Conservation (phyloP, 371 early-diverging fungal species). For the Entomophthora muscae region DNA sequence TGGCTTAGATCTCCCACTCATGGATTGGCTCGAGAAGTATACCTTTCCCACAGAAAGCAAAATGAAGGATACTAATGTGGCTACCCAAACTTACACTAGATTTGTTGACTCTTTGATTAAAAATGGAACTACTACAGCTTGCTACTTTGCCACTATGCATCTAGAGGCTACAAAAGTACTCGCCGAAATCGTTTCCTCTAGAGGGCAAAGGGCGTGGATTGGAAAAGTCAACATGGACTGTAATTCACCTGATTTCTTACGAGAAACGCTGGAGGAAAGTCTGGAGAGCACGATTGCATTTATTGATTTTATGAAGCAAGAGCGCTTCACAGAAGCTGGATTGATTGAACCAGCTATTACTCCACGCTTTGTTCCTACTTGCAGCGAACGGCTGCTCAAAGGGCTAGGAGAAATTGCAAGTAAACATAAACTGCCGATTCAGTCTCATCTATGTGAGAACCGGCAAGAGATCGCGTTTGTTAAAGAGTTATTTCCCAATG, state of each 20-base stretch:
- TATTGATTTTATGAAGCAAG: constrained; percentile 28
- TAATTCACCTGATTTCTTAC: constrained; percentile 55
- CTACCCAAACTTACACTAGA: constrained; percentile 35
- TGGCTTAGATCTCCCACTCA: constrained; percentile 74
- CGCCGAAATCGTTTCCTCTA: constrained; percentile 37
- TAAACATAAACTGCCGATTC: constrained; percentile 45
- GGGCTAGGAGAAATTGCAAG: constrained; percentile 50
- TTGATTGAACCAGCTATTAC: constrained; percentile 61
- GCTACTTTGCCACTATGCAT: constrained; percentile 84
- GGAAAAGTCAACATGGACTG: constrained; percentile 93
- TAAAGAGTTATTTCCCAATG: constrained; percentile 43
- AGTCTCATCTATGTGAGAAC: constrained; percentile 77
- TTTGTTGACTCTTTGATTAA: constrained; percentile 47
- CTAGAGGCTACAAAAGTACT: constrained; percentile 44
- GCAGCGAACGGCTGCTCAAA: constrained; percentile 42
- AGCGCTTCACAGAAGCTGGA: constrained; percentile 4
- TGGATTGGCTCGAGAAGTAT: constrained; percentile 71
- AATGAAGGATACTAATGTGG: constrained; percentile 40
- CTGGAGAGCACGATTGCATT: constrained; percentile 48
- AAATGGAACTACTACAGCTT: constrained; percentile 71
- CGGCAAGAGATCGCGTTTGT: constrained; percentile 52
- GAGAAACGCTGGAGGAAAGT: constrained; percentile 45
- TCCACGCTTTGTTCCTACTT: constrained; percentile 78
- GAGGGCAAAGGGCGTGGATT: constrained; percentile 79
- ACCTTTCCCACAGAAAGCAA: constrained; percentile 69